A percentile compares a stretch with the other conserved stretches of the same genome.
Evolutionary conservation across 2,329 filamentous ascomycete species (phyloP).

Genomic region (Leptographium procerum): DNA sequence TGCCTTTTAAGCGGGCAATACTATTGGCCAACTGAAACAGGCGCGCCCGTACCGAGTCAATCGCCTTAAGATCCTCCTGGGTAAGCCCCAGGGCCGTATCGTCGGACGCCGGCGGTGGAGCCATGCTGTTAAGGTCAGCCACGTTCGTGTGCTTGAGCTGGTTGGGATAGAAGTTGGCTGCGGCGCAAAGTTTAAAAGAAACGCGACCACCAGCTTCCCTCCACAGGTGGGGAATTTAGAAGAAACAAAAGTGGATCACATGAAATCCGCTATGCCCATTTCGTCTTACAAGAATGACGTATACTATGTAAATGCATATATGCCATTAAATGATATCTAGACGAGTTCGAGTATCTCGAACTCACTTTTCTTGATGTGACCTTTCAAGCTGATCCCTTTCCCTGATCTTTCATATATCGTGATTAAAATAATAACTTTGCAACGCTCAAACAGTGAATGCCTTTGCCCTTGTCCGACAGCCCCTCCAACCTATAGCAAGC

Average conservation of each 20-base stretch:
- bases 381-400: neutral
- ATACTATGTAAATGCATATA: neutral
- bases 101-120: neutral
- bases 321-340: neutral
- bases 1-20: conserved; percentile 50
- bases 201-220: neutral
- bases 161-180: neutral
- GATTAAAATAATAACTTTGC: neutral
- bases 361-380: neutral
- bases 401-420: neutral
- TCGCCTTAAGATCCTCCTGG: conserved; percentile 51
- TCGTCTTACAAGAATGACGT: neutral
- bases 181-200: neutral
- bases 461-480: neutral
- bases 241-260: neutral
- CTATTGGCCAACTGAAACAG: conserved; percentile 58
- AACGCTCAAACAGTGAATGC: neutral
- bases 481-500: neutral
- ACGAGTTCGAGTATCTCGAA: no score
- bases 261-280: neutral
- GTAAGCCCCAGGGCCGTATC: conserved; percentile 35
- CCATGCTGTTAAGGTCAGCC: conserved; percentile 16
- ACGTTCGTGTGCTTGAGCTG: neutral
- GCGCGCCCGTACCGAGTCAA: conserved; percentile 60
- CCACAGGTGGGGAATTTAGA: neutral